phyloP scores from a whole-genome alignment of 345 rosid genomes.

The Arabis hirsuta region DNA sequence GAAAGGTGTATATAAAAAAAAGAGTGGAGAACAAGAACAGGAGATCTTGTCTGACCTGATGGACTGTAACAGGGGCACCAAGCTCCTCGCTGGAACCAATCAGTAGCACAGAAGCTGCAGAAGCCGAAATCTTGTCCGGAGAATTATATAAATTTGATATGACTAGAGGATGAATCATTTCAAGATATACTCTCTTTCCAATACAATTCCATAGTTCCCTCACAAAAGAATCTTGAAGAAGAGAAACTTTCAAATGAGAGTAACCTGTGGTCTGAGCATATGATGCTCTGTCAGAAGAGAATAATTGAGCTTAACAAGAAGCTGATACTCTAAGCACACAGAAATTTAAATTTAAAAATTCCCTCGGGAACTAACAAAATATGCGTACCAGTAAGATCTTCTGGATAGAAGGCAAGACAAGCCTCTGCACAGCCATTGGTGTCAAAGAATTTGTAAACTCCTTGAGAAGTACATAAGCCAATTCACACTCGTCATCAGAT shows the following conservation, averaged over 20 bases:
- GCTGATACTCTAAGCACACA: slow-evolving; percentile 21
- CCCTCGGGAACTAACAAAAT: slow-evolving; percentile 32
- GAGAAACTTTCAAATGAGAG: slow-evolving; percentile 86
- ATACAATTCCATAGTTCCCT: slow-evolving; percentile 78
- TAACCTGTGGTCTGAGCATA: slow-evolving; percentile 80
- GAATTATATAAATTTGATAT: slow-evolving; percentile 75
- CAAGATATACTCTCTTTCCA: slow-evolving; percentile 83
- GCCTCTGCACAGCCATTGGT: slow-evolving; percentile 65
- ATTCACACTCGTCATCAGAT: slow-evolving; percentile 79
- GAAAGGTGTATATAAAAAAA: slow-evolving; percentile 16
- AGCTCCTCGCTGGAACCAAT: slow-evolving; percentile 95
- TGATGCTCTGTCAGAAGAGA: slow-evolving; percentile 38
- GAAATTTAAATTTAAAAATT: slow-evolving; percentile 5
- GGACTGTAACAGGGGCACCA: slow-evolving; percentile 81
- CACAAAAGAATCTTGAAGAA: slow-evolving; percentile 93
- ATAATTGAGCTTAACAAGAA: slow-evolving; percentile 31
- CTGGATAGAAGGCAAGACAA: slow-evolving; percentile 79
- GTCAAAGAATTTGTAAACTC: slow-evolving; percentile 75
- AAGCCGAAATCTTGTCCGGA: slow-evolving; percentile 79
- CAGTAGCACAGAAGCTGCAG: slow-evolving; percentile 90
- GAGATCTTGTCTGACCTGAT: slow-evolving; percentile 64
- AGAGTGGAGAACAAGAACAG: slow-evolving; percentile 25
- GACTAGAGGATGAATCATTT: slow-evolving; percentile 72
- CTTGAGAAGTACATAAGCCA: slow-evolving; percentile 73
- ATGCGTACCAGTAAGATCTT: slow-evolving; percentile 77